Evolutionary conservation across 1,284 basidiomycete genomes (phyloP), one percentile per base, ranked within the genome.

Genomic region (Puccinia novopanici): DNA sequence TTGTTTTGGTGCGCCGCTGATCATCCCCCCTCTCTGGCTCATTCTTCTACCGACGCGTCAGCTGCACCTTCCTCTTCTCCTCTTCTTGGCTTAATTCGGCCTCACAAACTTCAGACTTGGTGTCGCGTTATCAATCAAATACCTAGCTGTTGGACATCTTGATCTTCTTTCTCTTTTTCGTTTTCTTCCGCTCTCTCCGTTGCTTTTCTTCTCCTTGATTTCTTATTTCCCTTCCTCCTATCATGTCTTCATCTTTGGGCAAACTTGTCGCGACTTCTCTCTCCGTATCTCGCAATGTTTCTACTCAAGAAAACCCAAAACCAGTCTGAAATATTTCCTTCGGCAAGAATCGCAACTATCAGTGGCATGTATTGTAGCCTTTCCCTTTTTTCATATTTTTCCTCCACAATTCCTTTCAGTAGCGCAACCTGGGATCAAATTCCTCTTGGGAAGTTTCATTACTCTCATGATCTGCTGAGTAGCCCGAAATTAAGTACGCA

Each of bases 1-100:
- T 87, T 99, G 84, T 99, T 99, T 87, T 99, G 97, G 97, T 98
- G 95, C 86, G 96, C 98, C 87, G 94, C 92, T 0, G 97, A 99
- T 87, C 92, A 91, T 85, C 50, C 57, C n/a, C n/a, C 54, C 82
- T 85, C 10, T 83, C 83, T 34, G 75, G 82, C 19, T 83, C 84
- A 42, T 82, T 59, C 19, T 24, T 68, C 27, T 68, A 57, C 42
- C 24, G 81, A 79, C 55, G 71, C 30, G 22, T 37, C 45, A 65
- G 48, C 4, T 24, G 65, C 37, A 59, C 50, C 40, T 65, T 59
- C 54, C 48, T 77, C 82, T 81, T 48, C 82, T 45, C n/a, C 34
- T 40, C 42, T 12, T n/a, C 78, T 48, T 19, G 63, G 37, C 63
- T 45, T 27, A 10, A 81, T 57, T 10, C 45, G 37, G n/a, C 34